A percentile compares a stretch with the other conserved stretches of the same genome.
phyloP scores from a whole-genome alignment of 805 yeast species.

The Monosporozyma aerobia region DNA sequence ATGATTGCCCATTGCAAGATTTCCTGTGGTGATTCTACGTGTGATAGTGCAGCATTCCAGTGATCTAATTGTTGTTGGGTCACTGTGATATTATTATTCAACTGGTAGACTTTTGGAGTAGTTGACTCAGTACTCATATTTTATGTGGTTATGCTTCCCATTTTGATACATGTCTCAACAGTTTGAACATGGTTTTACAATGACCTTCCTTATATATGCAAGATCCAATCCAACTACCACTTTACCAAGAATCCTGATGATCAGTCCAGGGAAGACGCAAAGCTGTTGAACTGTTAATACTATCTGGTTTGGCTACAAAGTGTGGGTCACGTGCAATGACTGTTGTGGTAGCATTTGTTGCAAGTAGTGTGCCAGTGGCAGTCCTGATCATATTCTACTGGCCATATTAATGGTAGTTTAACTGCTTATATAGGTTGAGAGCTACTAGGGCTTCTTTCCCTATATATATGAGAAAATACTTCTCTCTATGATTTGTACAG shows the following conservation, averaged over 20 bases:
- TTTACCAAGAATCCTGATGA: not conserved
- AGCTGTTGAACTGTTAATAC: not conserved
- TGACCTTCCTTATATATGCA: no score
- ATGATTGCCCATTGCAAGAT: conserved; percentile 72
- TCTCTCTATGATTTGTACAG: no score
- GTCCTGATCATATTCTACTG: no score
- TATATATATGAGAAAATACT: no score
- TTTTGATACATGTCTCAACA: not conserved
- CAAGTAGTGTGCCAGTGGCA: no score
- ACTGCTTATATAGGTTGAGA: no score
- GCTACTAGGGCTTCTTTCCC: no score
- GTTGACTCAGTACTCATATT: not conserved
- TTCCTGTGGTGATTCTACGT: conserved; percentile 50
- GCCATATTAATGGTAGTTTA: no score
- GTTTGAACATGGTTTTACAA: not conserved
- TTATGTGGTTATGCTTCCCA: not conserved
- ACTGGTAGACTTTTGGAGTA: conserved; percentile 6
- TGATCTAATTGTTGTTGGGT: conserved; percentile 51
- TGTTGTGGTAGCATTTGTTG: no score
- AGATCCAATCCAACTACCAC: no score
- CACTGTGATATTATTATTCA: conserved; percentile 31
- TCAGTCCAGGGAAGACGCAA: not conserved
- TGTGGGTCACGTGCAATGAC: no score
- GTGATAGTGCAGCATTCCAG: conserved; percentile 53
- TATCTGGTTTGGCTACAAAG: not conserved